Conservation (phyloP, 805 yeast species). For the Candida boidinii region DNA sequence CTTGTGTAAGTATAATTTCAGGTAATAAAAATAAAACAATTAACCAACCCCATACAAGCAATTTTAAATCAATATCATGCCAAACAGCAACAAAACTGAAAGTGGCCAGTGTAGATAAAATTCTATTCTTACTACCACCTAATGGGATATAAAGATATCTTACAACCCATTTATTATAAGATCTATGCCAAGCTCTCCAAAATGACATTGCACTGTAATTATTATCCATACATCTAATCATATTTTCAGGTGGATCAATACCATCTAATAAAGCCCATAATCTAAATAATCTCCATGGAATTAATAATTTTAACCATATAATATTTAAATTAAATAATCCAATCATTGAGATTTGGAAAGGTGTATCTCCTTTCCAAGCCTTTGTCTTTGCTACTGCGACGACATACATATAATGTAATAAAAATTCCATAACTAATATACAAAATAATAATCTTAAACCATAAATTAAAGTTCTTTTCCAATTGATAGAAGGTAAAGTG, state of each 20-base stretch:
- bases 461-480: slow-evolving; percentile 47
- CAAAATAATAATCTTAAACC: slow-evolving; percentile 65
- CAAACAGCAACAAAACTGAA: slow-evolving; percentile 95
- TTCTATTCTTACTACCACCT: slow-evolving; percentile 71
- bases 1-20: slow-evolving; percentile 57
- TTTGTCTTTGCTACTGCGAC: slow-evolving; percentile 85
- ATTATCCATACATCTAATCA: slow-evolving; percentile 93
- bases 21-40: slow-evolving; percentile 83
- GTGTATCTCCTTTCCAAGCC: slow-evolving; percentile 86
- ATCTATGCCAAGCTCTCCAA: slow-evolving; percentile 99
- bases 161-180: slow-evolving; percentile 83
- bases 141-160: slow-evolving; percentile 86
- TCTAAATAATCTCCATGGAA: slow-evolving; percentile 95
- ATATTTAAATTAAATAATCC: slow-evolving; percentile 85
- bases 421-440: slow-evolving; percentile 78
- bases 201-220: slow-evolving; percentile 90
- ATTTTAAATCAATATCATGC: slow-evolving; percentile 91
- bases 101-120: slow-evolving; percentile 73
- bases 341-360: slow-evolving; percentile 91
- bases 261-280: slow-evolving; percentile 90
- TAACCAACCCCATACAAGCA: slow-evolving; percentile 94
- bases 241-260: slow-evolving; percentile 94
- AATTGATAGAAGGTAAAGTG: slow-evolving; percentile 51
- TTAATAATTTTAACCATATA: slow-evolving; percentile 85
- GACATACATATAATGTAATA: slow-evolving; percentile 83